These are phyloP conservation scores for Coprinopsis strossmayeri DNA, from an alignment of 768 basidiomycete genomes.

Conservation along the genomic window DNA sequence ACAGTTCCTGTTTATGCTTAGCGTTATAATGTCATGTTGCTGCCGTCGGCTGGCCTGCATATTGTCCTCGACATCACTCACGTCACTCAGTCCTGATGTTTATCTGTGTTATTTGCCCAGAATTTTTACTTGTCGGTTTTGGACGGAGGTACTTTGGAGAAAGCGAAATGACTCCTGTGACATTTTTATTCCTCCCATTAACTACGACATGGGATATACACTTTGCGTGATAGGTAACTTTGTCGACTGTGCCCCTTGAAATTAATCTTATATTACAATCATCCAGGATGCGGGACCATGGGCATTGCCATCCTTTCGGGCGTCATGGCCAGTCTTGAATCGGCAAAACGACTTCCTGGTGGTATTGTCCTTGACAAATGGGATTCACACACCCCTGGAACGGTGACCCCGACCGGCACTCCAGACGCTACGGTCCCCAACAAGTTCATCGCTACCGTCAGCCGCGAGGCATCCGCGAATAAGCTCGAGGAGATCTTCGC, in stretches of 20 bases:
- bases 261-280: conserved; percentile 12
- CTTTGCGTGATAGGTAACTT: conserved; percentile 73
- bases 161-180: background rate
- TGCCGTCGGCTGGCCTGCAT: too few relatives aligned
- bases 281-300: conserved; percentile 95
- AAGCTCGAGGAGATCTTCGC: conserved; percentile 60
- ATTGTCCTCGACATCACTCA: background rate
- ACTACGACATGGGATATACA: conserved; percentile 74
- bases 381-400: conserved; percentile 31
- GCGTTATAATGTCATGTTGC: background rate
- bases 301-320: conserved; percentile 93
- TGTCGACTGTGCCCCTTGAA: conserved; percentile 10
- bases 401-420: conserved; percentile 17
- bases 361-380: conserved; percentile 21
- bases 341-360: conserved; percentile 17
- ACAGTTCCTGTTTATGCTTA: background rate
- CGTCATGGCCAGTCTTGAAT: conserved; percentile 76
- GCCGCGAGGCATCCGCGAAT: conserved; percentile 63
- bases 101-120: background rate
- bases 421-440: conserved; percentile 66
- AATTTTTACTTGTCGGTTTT: background rate
- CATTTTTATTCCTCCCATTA: background rate
- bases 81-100: background rate
- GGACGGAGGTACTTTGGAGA: background rate
- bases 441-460: conserved; percentile 84